These are phyloP conservation scores for Claviceps maximensis DNA, from an alignment of 2,329 filamentous ascomycete genomes.

Conservation along the genomic window DNA sequence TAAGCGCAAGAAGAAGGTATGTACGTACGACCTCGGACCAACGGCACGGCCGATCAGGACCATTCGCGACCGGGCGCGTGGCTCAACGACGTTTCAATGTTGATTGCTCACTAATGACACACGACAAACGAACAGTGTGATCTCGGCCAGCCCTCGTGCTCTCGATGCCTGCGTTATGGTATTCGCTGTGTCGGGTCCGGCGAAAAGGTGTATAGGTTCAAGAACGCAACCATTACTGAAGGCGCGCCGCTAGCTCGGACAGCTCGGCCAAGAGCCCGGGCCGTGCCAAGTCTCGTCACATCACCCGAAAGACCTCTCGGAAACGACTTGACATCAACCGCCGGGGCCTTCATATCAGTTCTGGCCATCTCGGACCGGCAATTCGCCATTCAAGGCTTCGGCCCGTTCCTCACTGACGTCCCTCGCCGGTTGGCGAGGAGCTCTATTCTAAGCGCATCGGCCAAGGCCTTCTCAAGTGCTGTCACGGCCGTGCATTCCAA, in stretches of 20 bases:
- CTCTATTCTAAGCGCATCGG: conserved; percentile 28
- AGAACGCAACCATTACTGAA: conserved; percentile 3
- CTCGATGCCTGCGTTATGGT: conserved; percentile 1
- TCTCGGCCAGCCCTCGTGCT: conserved; percentile 4
- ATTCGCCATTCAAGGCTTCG: conserved; percentile 34
- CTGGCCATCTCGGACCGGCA: conserved; percentile 28
- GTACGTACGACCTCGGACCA: not conserved
- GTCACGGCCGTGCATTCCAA: conserved; percentile 13
- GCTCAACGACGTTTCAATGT: not conserved
- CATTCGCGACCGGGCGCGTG: not conserved
- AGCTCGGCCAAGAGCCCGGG: not conserved
- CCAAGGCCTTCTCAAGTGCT: conserved; percentile 16
- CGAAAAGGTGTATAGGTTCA: conserved; percentile 3
- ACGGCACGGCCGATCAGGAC: not conserved
- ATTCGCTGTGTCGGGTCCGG: conserved; percentile 6
- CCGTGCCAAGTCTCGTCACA: not conserved
- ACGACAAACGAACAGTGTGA: conserved; percentile 2
- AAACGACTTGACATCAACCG: not conserved
- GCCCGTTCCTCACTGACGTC: conserved; percentile 30
- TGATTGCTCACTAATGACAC: not conserved
- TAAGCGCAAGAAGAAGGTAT: conserved; percentile 6
- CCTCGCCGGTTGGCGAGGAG: conserved; percentile 31
- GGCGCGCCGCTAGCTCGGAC: not conserved
- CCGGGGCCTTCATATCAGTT: conserved; percentile 15
- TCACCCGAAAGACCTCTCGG: conserved; percentile 1